Conservation (phyloP, 495 filamentous ascomycete genomes). For the Xylaria acuta region DNA sequence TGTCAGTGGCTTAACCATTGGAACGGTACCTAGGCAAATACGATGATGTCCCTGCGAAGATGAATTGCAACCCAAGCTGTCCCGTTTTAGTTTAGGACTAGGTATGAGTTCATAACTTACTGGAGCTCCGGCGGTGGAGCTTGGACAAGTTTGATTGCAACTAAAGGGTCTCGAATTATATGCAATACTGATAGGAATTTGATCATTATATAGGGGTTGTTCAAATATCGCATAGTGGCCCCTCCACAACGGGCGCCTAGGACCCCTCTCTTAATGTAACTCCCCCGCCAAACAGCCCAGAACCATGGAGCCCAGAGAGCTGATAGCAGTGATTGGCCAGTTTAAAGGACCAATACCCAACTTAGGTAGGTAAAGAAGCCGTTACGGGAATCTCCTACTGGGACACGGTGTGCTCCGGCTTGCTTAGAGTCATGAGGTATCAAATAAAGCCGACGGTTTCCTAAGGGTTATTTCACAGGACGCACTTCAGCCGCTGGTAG, state of each 20-base stretch:
- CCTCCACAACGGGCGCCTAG: not conserved
- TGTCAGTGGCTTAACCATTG: slow-evolving; percentile 78
- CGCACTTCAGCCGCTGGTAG: not conserved
- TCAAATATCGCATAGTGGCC: not conserved
- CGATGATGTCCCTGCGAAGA: not conserved
- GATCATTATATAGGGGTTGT: not conserved
- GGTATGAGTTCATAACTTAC: no score
- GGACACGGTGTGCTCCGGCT: slow-evolving; percentile 9
- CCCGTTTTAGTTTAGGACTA: no score
- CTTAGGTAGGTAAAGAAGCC: slow-evolving; percentile 1
- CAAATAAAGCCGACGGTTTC: slow-evolving; percentile 28
- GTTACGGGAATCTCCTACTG: slow-evolving; percentile 12
- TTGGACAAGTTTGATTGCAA: not conserved
- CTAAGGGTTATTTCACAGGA: not conserved
- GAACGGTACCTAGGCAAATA: not conserved
- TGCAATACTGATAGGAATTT: not conserved
- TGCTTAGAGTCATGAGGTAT: not conserved
- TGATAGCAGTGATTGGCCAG: slow-evolving; percentile 13
- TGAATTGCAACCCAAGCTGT: not conserved
- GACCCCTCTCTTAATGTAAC: not conserved
- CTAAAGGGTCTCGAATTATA: not conserved
- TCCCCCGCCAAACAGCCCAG: not conserved
- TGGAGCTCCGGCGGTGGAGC: not conserved
- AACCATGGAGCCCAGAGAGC: not conserved
- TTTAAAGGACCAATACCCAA: not conserved